Conservation (phyloP, 208 protist genomes). For the Entamoeba invadens region DNA sequence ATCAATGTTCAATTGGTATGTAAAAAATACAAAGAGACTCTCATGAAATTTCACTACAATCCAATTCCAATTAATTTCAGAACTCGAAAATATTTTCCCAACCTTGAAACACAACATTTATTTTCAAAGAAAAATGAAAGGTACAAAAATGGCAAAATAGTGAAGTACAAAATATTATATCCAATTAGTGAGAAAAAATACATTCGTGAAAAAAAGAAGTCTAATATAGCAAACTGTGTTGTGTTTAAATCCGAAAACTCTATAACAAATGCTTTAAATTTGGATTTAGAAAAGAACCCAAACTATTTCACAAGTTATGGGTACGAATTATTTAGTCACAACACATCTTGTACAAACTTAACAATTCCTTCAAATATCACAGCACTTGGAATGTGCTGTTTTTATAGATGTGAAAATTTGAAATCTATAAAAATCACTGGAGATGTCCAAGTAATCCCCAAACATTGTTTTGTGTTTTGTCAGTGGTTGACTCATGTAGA, state of each 20-base stretch:
- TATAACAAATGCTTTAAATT: too few species aligned
- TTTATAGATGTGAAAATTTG: not conserved
- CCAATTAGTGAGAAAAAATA: too few species aligned
- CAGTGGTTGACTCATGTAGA: not conserved
- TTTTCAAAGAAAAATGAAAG: not conserved
- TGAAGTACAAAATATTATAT: not conserved
- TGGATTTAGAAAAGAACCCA: too few species aligned
- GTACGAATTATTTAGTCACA: too few species aligned
- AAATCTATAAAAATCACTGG: not conserved
- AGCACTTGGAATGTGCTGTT: not conserved
- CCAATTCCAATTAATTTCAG: not conserved
- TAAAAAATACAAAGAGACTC: not conserved
- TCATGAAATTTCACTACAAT: not conserved
- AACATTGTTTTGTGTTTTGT: not conserved
- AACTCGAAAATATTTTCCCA: not conserved
- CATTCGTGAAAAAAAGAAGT: too few species aligned
- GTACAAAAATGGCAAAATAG: too few species aligned
- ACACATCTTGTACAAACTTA: too few species aligned
- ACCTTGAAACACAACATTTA: not conserved
- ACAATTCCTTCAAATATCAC: not conserved
- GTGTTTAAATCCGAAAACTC: too few species aligned
- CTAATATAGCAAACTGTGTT: too few species aligned
- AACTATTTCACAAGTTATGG: too few species aligned
- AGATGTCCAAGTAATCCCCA: not conserved
- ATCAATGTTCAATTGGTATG: not conserved